Percentiles rank a stretch among this genome's conserved stretches.
phyloP scores from a whole-genome alignment of 257 asterid species.

The Galeopsis tetrahit region DNA sequence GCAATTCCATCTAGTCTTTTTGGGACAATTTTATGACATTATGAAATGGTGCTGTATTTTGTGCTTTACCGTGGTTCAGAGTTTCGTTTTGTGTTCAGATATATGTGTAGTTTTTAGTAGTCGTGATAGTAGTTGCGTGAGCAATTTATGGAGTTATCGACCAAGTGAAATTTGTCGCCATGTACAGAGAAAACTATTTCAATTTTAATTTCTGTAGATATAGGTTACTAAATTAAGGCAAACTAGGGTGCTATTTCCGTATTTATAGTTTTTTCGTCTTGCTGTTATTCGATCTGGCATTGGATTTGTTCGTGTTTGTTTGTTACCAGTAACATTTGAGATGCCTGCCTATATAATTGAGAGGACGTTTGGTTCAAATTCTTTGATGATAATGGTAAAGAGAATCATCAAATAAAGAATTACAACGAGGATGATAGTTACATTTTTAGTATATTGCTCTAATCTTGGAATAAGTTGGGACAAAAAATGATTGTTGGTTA shows the following conservation, averaged over 20 bases:
- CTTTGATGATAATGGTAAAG: too few species aligned
- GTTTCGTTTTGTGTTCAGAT: not conserved
- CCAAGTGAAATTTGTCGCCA: not conserved
- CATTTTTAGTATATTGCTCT: too few species aligned
- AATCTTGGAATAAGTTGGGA: too few species aligned
- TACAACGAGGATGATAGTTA: too few species aligned
- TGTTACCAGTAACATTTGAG: not conserved
- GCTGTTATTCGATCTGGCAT: not conserved
- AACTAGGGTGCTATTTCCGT: not conserved
- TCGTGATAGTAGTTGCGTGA: not conserved
- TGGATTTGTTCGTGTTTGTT: not conserved
- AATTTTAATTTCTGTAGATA: not conserved
- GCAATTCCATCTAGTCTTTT: not conserved
- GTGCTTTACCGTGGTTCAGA: not conserved
- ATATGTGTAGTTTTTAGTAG: not conserved
- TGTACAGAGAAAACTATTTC: not conserved
- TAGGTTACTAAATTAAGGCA: not conserved
- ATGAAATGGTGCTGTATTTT: slow-evolving; percentile 1
- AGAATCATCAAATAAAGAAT: too few species aligned
- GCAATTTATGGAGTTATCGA: not conserved
- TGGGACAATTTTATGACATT: not conserved
- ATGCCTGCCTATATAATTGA: not conserved
- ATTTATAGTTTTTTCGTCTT: not conserved
- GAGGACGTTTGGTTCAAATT: too few species aligned
- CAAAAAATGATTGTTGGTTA: too few species aligned